These are phyloP conservation scores for Kwoniella shivajii DNA, from an alignment of 1,284 basidiomycete genomes.

Conservation along the genomic window DNA sequence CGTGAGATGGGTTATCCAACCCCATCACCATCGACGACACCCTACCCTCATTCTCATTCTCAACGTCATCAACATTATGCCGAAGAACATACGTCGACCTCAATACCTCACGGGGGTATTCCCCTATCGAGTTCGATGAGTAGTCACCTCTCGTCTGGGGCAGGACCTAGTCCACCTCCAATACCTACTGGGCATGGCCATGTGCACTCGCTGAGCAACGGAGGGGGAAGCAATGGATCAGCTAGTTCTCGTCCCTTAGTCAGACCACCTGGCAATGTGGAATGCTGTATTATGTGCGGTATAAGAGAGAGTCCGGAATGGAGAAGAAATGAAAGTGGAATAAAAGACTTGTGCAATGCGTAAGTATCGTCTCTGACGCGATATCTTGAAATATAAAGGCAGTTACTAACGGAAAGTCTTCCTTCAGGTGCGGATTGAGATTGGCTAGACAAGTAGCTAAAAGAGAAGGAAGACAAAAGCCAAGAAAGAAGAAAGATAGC, in stretches of 20 bases:
- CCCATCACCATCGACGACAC: not conserved
- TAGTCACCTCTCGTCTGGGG: not conserved
- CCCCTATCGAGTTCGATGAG: constrained; percentile 1
- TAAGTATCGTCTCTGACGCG: constrained; percentile 57
- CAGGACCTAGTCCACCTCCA: not conserved
- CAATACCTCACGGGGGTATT: constrained; percentile 1
- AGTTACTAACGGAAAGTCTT: not conserved
- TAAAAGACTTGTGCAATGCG: constrained; percentile 93
- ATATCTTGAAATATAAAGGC: not conserved
- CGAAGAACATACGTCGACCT: not conserved
- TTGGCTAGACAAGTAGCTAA: constrained; percentile 52
- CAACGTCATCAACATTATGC: not conserved
- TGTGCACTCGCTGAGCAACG: not conserved
- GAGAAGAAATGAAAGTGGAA: constrained; percentile 79
- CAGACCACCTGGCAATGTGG: constrained; percentile 68
- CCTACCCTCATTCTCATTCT: constrained; percentile 6
- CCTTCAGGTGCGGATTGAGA: constrained; percentile 45
- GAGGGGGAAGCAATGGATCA: constrained; percentile 2
- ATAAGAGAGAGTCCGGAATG: constrained; percentile 86
- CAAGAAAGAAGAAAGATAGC: constrained; percentile 49
- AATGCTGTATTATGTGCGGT: constrained; percentile 79
- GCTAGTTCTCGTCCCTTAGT: constrained; percentile 30
- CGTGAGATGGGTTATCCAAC: not conserved
- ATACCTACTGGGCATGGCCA: constrained; percentile 4
- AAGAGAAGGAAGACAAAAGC: constrained; percentile 51